Evolutionary conservation across 805 yeast genomes (phyloP).

Genomic region (Kodamaea restingae): DNA sequence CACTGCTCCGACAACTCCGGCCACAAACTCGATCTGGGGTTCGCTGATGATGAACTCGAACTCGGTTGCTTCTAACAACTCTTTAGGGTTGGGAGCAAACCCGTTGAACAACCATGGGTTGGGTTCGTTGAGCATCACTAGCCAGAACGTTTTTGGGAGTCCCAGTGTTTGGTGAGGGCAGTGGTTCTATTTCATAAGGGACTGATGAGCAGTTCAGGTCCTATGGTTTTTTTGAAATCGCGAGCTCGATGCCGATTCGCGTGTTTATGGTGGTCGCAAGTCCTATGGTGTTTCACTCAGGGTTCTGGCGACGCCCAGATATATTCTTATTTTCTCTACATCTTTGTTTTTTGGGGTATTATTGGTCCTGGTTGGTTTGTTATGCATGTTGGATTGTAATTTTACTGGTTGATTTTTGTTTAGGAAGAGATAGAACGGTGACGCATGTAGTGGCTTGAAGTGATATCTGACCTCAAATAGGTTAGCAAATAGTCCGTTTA

Average conservation of each 20-base stretch:
- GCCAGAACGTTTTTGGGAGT: conserved; percentile 1
- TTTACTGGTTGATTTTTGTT: conserved; percentile 4
- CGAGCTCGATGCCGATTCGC: no score
- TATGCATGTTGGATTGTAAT: conserved; percentile 1
- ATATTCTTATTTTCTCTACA: no score
- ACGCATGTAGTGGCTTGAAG: background rate
- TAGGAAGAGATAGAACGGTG: background rate
- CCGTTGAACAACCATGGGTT: conserved; percentile 3
- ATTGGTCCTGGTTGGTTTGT: conserved; percentile 1
- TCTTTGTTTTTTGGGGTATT: background rate
- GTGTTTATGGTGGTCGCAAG: conserved; percentile 16
- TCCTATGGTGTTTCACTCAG: conserved; percentile 3
- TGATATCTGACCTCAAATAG: no score
- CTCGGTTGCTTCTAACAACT: conserved; percentile 5
- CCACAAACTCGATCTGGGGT: conserved; percentile 24
- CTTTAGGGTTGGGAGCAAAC: conserved; percentile 6
- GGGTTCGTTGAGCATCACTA: conserved; percentile 1
- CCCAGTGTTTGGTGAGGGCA: conserved; percentile 1
- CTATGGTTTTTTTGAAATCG: no score
- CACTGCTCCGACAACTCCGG: conserved; percentile 2
- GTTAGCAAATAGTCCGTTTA: no score
- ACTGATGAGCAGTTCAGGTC: no score
- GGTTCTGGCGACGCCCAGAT: background rate
- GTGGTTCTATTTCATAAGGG: no score
- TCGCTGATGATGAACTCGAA: conserved; percentile 10